These are phyloP conservation scores for Plasmodium adleri DNA, from an alignment of 169 alveolate species.

Conservation along the genomic window DNA sequence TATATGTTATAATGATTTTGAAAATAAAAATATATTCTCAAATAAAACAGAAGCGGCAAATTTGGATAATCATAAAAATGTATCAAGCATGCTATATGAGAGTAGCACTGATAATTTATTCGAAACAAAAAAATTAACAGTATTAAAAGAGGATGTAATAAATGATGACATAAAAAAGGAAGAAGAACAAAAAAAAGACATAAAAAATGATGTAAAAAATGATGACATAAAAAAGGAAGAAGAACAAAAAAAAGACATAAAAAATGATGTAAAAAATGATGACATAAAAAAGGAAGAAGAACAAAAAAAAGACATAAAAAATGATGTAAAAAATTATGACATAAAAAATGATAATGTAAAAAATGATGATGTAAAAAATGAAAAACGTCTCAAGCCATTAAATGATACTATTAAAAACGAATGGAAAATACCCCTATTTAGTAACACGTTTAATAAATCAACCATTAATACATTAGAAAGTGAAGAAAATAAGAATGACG, in stretches of 20 bases:
- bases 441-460: too few species aligned
- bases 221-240: neutral
- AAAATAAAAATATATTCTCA: too few species aligned
- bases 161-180: neutral
- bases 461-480: neutral
- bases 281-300: neutral
- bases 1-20: too few species aligned
- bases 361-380: neutral
- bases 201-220: neutral
- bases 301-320: neutral
- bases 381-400: neutral
- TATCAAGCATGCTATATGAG: neutral
- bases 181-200: neutral
- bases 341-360: neutral
- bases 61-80: neutral
- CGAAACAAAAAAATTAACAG: slow-evolving; percentile 35
- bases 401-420: neutral
- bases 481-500: slow-evolving; percentile 8
- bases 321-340: neutral
- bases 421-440: neutral
- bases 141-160: neutral
- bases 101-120: neutral
- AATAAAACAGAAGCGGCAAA: too few species aligned
- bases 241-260: neutral
- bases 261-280: neutral